Percentiles rank a stretch among this genome's conserved stretches.
These are phyloP conservation scores for Hyaloscypha finlandica DNA, from an alignment of 495 filamentous ascomycete species.

Conservation along the genomic window DNA sequence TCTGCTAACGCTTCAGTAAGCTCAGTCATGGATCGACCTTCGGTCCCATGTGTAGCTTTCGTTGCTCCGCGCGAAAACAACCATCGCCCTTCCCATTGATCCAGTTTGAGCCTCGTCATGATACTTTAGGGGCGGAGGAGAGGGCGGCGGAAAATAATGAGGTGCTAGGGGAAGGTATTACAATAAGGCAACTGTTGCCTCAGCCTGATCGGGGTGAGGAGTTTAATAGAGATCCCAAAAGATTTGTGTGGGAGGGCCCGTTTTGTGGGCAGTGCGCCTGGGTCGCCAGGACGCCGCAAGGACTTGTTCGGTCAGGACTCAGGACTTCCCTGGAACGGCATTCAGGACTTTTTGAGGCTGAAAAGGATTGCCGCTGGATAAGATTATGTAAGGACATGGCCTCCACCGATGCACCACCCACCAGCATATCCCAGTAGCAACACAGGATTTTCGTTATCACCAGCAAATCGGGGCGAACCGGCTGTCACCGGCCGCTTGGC, in stretches of 20 bases:
- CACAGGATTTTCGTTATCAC: neutral
- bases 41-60: conserved; percentile 11
- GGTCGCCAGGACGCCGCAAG: conserved; percentile 8
- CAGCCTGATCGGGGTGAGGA: neutral
- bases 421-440: too few relatives aligned
- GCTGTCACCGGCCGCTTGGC: neutral
- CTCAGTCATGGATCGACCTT: conserved; percentile 10
- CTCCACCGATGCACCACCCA: neutral
- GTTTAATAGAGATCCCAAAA: neutral
- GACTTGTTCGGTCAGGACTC: neutral
- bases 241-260: conserved; percentile 2
- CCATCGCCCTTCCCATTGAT: conserved; percentile 17
- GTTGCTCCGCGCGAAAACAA: conserved; percentile 18
- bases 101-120: conserved; percentile 19
- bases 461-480: neutral
- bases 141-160: neutral
- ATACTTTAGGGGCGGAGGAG: neutral
- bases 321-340: neutral
- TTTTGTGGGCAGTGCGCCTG: conserved; percentile 1
- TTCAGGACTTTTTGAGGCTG: conserved; percentile 8
- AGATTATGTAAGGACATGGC: neutral
- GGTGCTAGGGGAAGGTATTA: neutral
- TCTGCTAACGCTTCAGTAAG: conserved; percentile 16
- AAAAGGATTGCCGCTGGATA: neutral
- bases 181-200: conserved; percentile 16